A percentile compares a stretch with the other conserved stretches of the same genome.
Conservation (phyloP, 1,284 basidiomycete genomes). For the Cryptococcus sp. region DNA sequence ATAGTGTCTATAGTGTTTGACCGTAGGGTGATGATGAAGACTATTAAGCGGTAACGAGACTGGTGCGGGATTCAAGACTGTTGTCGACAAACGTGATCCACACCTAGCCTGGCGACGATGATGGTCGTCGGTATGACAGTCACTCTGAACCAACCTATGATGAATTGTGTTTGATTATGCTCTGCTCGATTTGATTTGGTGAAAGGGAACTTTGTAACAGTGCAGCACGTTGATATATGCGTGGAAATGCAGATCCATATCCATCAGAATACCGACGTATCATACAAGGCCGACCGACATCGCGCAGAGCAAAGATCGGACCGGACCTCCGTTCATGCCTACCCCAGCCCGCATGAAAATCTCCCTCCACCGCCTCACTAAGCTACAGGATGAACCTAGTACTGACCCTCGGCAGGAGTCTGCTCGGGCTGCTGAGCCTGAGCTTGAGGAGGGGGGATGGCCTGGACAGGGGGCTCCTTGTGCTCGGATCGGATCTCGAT, state of each 20-base stretch:
- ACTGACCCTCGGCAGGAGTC: constrained; percentile 11
- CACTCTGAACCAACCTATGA: too few relatives aligned
- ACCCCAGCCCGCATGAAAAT: neutral
- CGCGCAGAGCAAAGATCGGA: too few relatives aligned
- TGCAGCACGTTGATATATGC: neutral
- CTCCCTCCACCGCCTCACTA: neutral
- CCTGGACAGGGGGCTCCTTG: constrained; percentile 46
- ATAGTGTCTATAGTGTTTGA: too few relatives aligned
- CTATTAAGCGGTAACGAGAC: too few relatives aligned
- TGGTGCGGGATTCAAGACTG: too few relatives aligned
- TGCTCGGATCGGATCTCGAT: constrained; percentile 55
- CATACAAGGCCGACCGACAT: constrained; percentile 2
- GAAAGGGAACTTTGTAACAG: too few relatives aligned
- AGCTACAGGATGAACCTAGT: constrained; percentile 7
- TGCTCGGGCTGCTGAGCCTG: constrained; percentile 20
- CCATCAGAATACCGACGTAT: constrained; percentile 2
- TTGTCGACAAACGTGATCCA: too few relatives aligned
- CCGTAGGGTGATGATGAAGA: too few relatives aligned
- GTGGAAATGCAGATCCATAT: constrained; percentile 6
- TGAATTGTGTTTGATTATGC: too few relatives aligned
- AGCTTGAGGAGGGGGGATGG: constrained; percentile 29
- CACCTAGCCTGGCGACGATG: too few relatives aligned
- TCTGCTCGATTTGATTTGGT: too few relatives aligned
- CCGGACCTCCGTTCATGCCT: neutral
- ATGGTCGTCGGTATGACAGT: too few relatives aligned